phyloP scores from a whole-genome alignment of 163 green algal species.

The Scenedesmus sp. region DNA sequence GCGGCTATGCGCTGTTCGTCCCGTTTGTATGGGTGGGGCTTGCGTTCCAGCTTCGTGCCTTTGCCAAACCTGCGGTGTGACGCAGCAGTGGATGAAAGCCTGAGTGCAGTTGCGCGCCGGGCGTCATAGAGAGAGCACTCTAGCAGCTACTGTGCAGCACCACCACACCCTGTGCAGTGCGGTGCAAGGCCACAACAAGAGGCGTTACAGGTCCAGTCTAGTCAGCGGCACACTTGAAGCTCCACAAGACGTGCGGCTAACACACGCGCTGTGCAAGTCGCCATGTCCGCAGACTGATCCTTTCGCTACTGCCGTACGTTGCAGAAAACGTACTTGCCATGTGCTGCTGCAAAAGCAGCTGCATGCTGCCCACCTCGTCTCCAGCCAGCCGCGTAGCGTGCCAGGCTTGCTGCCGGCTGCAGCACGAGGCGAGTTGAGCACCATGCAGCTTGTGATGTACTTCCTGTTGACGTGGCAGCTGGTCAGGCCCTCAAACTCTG shows the following conservation, averaged over 20 bases:
- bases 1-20: no score
- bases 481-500: background rate
- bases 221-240: no score
- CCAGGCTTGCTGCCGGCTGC: background rate
- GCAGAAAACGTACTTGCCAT: no score
- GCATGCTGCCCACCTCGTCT: background rate
- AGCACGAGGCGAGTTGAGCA: background rate
- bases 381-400: background rate
- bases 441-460: background rate
- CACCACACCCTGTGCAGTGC: no score
- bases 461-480: background rate
- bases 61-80: background rate
- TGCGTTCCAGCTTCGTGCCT: background rate
- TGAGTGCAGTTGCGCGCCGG: background rate
- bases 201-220: no score
- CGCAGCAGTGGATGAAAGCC: background rate
- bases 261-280: no score
- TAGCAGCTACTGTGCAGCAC: no score
- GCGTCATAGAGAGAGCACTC: no score
- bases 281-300: no score
- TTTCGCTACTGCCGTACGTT: no score
- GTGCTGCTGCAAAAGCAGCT: background rate
- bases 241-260: no score
- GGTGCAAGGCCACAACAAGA: no score
- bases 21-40: background rate